Base-by-base conservation (phyloP, 371 early-diverging fungal genomes). In the Nematocida sp. region DNA sequence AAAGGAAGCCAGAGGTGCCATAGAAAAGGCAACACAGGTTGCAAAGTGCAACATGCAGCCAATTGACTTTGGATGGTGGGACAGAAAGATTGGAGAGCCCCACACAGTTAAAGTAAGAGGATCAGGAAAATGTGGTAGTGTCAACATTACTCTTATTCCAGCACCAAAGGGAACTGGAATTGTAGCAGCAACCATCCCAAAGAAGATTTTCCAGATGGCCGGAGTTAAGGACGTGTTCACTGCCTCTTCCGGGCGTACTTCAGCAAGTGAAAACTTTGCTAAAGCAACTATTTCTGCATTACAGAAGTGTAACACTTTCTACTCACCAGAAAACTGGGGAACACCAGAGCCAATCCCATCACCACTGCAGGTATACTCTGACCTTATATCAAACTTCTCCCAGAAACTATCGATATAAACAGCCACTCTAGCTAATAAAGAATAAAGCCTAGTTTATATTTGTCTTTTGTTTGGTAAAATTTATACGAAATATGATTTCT, bases 161-260 rank as follows among this genome's bases (percentile, higher is more conserved):
- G 96, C 95, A 85, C 95, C 96, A 86, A 93, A 95, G 87, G 98
- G 99, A 92, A 94, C 97, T 88, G 96, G 97, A 87, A 92, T 97
- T 84, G 94, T 95, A 83, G 95, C 95, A 85, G 94, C 94, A 84
- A 93, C 94, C 62, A 92, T 93, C 84, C 93, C 94, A 89, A 95
- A 95, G 93, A 94, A 92, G 90, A 92, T 98, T 75, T 91, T 96
- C 85, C 90, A 94, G 89, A 90, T 96, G 81, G 98, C 97, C 85
- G 97, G 98, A 91, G 92, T 97, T 88, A 90, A 92, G 85, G 98
- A 98, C 90, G 92, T 94, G 90, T 98, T 94, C 91, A 95, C 96
- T 86, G 90, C 92, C 81, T 90, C 95, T 86, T 89, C 92, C 83
- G 98, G 98, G 85, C 91, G 92, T 74, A 91, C 91, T 85, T 88